Conservation (phyloP, 768 basidiomycete genomes). For the Dacryopinax spathularia region DNA sequence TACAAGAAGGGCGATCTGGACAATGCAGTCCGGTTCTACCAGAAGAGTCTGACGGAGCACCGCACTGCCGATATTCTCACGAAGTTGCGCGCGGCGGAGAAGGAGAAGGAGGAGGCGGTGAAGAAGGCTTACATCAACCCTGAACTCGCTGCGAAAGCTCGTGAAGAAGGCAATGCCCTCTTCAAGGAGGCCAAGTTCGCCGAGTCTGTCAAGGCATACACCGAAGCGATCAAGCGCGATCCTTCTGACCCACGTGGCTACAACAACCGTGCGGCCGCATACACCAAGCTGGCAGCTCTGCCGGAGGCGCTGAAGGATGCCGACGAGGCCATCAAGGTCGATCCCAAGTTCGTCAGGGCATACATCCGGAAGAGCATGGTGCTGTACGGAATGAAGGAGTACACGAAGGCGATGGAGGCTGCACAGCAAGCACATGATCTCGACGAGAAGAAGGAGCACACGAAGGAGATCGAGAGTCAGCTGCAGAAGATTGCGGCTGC, state of each 20-base stretch:
- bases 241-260: conserved; percentile 83
- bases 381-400: conserved; percentile 79
- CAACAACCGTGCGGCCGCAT: conserved; percentile 96
- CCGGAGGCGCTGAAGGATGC: conserved; percentile 95
- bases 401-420: conserved; percentile 73
- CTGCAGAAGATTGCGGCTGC: conserved; percentile 72
- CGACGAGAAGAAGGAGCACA: conserved; percentile 72
- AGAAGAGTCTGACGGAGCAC: conserved; percentile 91
- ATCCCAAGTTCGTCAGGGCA: conserved; percentile 85
- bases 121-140: conserved; percentile 78
- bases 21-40: conserved; percentile 77
- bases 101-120: conserved; percentile 59
- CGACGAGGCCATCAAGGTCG: conserved; percentile 81
- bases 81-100: conserved; percentile 75
- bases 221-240: conserved; percentile 92
- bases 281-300: conserved; percentile 84
- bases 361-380: conserved; percentile 87
- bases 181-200: conserved; percentile 92
- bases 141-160: conserved; percentile 59
- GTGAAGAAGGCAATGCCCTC: conserved; percentile 81
- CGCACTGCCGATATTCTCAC: conserved; percentile 83
- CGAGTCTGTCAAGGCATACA: conserved; percentile 78
- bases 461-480: conserved; percentile 65
- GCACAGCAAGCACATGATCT: conserved; percentile 57
- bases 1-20: conserved; percentile 59